phyloP scores from a whole-genome alignment of 2,329 filamentous ascomycete species.

The Didymellaceae sp. region DNA sequence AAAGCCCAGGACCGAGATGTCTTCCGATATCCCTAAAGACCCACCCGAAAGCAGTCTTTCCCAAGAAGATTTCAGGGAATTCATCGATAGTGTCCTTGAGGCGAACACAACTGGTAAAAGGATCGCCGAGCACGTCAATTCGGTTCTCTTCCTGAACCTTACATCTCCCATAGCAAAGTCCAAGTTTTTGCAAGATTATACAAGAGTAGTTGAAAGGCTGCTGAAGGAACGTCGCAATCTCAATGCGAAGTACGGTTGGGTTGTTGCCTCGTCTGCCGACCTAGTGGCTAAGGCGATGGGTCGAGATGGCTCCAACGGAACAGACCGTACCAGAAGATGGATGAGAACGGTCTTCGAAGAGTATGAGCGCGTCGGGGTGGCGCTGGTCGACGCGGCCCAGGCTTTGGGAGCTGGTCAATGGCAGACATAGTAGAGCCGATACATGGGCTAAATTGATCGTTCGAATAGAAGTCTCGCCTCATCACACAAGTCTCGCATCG shows the following conservation, averaged over 20 bases:
- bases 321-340: constrained; percentile 1
- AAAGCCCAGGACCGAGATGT: too few relatives aligned
- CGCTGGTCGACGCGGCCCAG: background rate
- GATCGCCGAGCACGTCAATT: background rate
- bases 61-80: background rate
- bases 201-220: background rate
- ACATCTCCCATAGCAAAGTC: background rate
- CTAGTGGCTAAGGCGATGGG: constrained; percentile 4
- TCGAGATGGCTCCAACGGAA: background rate
- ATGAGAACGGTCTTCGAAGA: background rate
- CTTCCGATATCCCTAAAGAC: background rate
- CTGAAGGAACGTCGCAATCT: background rate
- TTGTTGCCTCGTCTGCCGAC: background rate
- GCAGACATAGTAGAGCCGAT: too few relatives aligned
- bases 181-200: background rate
- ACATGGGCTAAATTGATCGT: too few relatives aligned
- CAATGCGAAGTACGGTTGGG: constrained; percentile 9
- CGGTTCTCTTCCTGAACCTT: too few relatives aligned
- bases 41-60: background rate
- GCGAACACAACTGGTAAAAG: background rate
- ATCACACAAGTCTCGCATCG: constrained; percentile 8
- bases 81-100: constrained; percentile 2
- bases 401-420: background rate
- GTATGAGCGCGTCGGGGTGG: background rate
- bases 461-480: too few relatives aligned